phyloP scores from a whole-genome alignment of 495 filamentous ascomycete genomes.

The Saxispiralis lemnorum region DNA sequence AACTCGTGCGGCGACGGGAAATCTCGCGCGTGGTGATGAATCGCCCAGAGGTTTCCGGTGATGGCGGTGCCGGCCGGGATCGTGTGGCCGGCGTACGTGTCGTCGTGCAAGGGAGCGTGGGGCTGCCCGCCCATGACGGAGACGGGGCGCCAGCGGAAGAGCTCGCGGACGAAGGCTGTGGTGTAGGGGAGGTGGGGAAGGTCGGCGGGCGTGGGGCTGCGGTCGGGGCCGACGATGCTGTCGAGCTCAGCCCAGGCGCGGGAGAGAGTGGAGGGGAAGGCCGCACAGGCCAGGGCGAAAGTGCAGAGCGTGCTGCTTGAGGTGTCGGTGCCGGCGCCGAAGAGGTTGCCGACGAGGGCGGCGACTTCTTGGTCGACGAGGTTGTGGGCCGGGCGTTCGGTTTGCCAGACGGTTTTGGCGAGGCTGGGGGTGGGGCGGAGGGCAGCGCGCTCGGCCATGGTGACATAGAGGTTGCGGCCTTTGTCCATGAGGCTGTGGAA shows the following conservation, averaged over 20 bases:
- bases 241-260: slow-evolving; percentile 24
- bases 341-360: slow-evolving; percentile 28
- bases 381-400: slow-evolving; percentile 23
- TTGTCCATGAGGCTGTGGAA: slow-evolving; percentile 23
- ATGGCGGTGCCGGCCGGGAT: slow-evolving; percentile 23
- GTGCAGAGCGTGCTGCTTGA: slow-evolving; percentile 22
- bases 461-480: slow-evolving; percentile 27
- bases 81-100: slow-evolving; percentile 21
- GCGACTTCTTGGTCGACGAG: slow-evolving; percentile 25
- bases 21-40: slow-evolving; percentile 28
- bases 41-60: slow-evolving; percentile 27
- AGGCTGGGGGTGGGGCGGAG: background rate
- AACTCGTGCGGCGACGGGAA: slow-evolving; percentile 30
- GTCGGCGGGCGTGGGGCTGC: slow-evolving; percentile 21
- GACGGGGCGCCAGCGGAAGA: slow-evolving; percentile 22
- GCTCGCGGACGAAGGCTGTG: slow-evolving; percentile 23
- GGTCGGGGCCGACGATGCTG: slow-evolving; percentile 18
- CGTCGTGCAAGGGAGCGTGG: slow-evolving; percentile 22
- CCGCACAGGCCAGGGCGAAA: slow-evolving; percentile 22
- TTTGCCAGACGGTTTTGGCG: slow-evolving; percentile 20
- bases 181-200: slow-evolving; percentile 19
- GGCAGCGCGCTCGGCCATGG: slow-evolving; percentile 17
- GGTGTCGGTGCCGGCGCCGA: slow-evolving; percentile 51
- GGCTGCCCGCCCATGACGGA: slow-evolving; percentile 25
- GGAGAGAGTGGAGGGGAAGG: slow-evolving; percentile 19